These are phyloP conservation scores for Aegilops longissima DNA, from an alignment of 176 grass and related monocot genomes.

Conservation along the genomic window DNA sequence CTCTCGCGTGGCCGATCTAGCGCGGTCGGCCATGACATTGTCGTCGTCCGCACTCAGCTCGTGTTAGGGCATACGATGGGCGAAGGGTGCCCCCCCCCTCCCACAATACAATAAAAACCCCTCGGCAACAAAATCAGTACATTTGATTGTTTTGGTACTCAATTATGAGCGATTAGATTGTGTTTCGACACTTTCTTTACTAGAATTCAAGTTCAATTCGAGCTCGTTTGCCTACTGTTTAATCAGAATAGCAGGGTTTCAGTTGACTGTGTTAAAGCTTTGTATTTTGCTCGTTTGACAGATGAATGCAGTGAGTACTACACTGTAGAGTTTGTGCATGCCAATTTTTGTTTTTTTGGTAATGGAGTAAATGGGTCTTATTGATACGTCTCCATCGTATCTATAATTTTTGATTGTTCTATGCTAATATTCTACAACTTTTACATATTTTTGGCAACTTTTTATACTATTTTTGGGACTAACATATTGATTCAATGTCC, in stretches of 20 bases:
- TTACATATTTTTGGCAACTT: too few species aligned
- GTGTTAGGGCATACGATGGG: not conserved
- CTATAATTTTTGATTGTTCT: too few species aligned
- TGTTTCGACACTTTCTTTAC: not conserved
- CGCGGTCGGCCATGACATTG: not conserved
- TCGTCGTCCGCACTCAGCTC: not conserved
- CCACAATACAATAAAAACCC: not conserved
- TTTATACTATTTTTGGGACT: too few species aligned
- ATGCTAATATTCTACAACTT: too few species aligned
- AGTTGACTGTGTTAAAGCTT: not conserved
- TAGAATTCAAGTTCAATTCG: not conserved
- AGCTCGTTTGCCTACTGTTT: not conserved
- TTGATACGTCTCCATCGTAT: too few species aligned
- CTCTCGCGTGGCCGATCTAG: too few species aligned
- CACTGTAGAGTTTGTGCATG: not conserved
- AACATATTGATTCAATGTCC: too few species aligned
- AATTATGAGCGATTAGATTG: not conserved
- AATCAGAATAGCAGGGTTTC: not conserved
- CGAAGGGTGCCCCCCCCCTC: not conserved
- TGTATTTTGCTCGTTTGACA: not conserved
- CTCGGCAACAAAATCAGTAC: not conserved
- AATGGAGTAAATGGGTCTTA: not conserved
- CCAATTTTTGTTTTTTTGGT: not conserved
- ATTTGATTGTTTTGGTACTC: not conserved
- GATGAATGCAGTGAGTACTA: too few species aligned